Percentiles rank a stretch among this genome's conserved stretches.
phyloP scores from a whole-genome alignment of 306 rosid species.

The Arachis stenosperma region DNA sequence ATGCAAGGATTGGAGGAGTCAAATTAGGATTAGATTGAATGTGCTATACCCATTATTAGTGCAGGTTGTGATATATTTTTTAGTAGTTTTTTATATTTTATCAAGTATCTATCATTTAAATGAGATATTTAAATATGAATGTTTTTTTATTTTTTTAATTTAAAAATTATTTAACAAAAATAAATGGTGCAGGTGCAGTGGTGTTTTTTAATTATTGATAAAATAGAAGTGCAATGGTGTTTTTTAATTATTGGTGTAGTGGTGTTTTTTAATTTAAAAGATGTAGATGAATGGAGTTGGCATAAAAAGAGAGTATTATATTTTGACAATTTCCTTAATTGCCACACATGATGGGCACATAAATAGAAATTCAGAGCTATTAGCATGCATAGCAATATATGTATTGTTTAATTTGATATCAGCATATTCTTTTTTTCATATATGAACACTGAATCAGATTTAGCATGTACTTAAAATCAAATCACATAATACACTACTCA shows the following conservation, averaged over 20 bases:
- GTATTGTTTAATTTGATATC: conserved; percentile 28
- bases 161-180: too few species aligned
- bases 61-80: too few species aligned
- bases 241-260: neutral
- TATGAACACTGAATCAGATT: conserved; percentile 20
- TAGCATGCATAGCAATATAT: conserved; percentile 2
- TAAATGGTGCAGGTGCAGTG: too few species aligned
- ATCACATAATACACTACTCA: conserved; percentile 34
- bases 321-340: conserved; percentile 6
- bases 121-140: too few species aligned
- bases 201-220: too few species aligned
- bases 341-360: conserved; percentile 27
- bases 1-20: too few species aligned
- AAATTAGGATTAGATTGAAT: too few species aligned
- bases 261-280: neutral
- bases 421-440: conserved; percentile 20
- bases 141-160: too few species aligned
- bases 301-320: neutral
- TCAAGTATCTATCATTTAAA: too few species aligned
- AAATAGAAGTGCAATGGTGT: neutral
- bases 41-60: too few species aligned
- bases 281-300: neutral
- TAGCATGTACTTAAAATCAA: neutral
- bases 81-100: too few species aligned
- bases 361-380: conserved; percentile 7